These are phyloP conservation scores for Pythium folliculosum DNA, from an alignment of 352 stramenopile genomes.

Conservation along the genomic window DNA sequence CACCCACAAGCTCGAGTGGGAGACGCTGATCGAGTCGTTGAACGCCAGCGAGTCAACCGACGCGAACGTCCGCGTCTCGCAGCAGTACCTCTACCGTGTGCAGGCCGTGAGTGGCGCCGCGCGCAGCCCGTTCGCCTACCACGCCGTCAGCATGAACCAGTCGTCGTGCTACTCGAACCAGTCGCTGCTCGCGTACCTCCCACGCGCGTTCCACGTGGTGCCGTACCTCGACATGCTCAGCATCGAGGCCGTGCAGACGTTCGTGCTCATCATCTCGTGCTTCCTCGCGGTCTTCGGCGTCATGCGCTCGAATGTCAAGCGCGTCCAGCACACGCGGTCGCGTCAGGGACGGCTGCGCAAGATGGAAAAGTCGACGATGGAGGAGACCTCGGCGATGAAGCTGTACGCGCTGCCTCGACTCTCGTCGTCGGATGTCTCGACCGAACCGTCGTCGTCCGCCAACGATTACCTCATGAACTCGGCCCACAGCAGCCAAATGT, in stretches of 20 bases:
- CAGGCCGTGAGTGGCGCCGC: constrained; percentile 42
- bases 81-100: constrained; percentile 51
- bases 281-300: constrained; percentile 59
- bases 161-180: constrained; percentile 2
- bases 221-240: constrained; percentile 24
- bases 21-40: constrained; percentile 36
- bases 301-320: constrained; percentile 53
- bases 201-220: constrained; percentile 1
- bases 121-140: constrained; percentile 48
- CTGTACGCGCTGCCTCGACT: not conserved
- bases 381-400: constrained; percentile 8
- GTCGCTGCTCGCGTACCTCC: constrained; percentile 15
- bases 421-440: constrained; percentile 23
- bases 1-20: constrained; percentile 38
- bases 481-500: constrained; percentile 3
- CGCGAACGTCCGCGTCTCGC: constrained; percentile 26
- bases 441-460: constrained; percentile 15
- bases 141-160: constrained; percentile 30
- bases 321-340: constrained; percentile 51
- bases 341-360: constrained; percentile 49
- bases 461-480: constrained; percentile 10
- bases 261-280: constrained; percentile 53
- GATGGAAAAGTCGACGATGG: constrained; percentile 48
- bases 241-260: constrained; percentile 40
- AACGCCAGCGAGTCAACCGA: constrained; percentile 42